Conservation (phyloP, 208 protist genomes). For the Acanthamoeba lenticulata region DNA sequence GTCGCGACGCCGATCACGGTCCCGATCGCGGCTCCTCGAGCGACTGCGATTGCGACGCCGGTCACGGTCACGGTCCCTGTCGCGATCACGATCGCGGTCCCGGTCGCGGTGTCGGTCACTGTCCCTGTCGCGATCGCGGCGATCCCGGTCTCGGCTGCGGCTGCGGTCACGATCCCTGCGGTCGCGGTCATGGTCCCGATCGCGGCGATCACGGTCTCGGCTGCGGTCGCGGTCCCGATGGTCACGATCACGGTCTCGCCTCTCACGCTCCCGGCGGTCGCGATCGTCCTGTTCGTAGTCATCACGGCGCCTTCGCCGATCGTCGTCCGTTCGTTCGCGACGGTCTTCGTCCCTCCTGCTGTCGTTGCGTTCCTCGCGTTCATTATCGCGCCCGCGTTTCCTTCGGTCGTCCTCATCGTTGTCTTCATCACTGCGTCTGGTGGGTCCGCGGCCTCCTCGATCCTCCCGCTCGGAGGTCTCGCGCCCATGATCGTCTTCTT, state of each 20-base stretch:
- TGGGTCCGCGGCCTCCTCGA: not conserved
- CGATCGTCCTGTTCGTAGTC: not conserved
- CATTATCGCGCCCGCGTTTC: not conserved
- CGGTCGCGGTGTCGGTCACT: not conserved
- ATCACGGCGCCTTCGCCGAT: not conserved
- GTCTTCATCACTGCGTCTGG: not conserved
- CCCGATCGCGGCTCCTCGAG: slow-evolving; percentile 68
- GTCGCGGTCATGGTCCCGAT: not conserved
- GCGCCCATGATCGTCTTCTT: slow-evolving; percentile 14
- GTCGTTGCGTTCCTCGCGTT: not conserved
- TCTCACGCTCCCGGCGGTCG: not conserved
- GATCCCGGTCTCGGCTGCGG: not conserved
- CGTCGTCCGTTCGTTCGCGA: not conserved
- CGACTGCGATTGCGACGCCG: slow-evolving; percentile 22
- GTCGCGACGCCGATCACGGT: not conserved
- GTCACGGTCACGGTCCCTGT: not conserved
- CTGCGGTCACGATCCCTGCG: slow-evolving; percentile 60
- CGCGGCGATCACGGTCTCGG: not conserved
- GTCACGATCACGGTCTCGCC: slow-evolving; percentile 19
- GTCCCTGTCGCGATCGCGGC: not conserved
- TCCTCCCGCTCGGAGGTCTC: not conserved
- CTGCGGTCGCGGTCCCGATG: not conserved
- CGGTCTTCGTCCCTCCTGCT: not conserved
- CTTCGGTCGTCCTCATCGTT: not conserved
- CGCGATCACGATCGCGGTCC: not conserved